Percentiles rank a stretch among this genome's conserved stretches.
These are phyloP conservation scores for Graphilbum sp. DNA, from an alignment of 2,329 filamentous ascomycete species.

Conservation along the genomic window DNA sequence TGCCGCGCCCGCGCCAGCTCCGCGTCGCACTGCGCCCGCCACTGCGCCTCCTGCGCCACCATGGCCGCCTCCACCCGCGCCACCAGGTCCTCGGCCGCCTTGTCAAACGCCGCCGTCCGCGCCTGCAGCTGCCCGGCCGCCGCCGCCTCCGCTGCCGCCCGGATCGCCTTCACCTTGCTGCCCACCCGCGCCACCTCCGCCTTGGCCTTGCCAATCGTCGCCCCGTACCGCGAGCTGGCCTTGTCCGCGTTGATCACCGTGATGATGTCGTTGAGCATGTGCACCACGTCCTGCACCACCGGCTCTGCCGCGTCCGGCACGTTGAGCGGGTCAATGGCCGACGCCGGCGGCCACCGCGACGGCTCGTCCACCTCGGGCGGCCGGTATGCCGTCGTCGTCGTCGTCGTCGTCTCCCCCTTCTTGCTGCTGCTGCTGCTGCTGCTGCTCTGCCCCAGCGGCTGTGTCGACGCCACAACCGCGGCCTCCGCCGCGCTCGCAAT, in stretches of 20 bases:
- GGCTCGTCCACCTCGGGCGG: slow-evolving; percentile 49
- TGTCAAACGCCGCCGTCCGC: slow-evolving; percentile 63
- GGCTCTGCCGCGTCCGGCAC: slow-evolving; percentile 67
- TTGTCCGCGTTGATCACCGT: slow-evolving; percentile 80
- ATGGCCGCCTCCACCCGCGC: slow-evolving; percentile 74
- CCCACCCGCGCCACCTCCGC: slow-evolving; percentile 64
- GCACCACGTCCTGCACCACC: slow-evolving; percentile 81
- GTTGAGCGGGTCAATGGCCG: slow-evolving; percentile 62
- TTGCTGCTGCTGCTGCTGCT: slow-evolving; percentile 12
- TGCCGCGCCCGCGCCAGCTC: slow-evolving; percentile 68
- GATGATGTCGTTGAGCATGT: slow-evolving; percentile 92
- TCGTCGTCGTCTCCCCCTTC: no score
- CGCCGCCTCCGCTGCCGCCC: slow-evolving; percentile 48
- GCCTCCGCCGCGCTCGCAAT: no score
- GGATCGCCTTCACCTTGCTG: slow-evolving; percentile 58
- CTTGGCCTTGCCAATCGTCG: slow-evolving; percentile 74
- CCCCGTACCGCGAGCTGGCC: slow-evolving; percentile 58
- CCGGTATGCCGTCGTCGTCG: slow-evolving; percentile 22
- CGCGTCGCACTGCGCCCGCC: slow-evolving; percentile 71
- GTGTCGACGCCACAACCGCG: slow-evolving; percentile 8
- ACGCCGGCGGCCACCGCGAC: slow-evolving; percentile 43
- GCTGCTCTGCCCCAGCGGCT: slow-evolving; percentile 9
- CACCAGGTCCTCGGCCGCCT: slow-evolving; percentile 74
- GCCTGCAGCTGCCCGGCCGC: slow-evolving; percentile 60
- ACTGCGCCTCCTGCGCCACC: slow-evolving; percentile 62